These are phyloP conservation scores for Coprinellus micaceus DNA, from an alignment of 768 basidiomycete species.

Conservation along the genomic window DNA sequence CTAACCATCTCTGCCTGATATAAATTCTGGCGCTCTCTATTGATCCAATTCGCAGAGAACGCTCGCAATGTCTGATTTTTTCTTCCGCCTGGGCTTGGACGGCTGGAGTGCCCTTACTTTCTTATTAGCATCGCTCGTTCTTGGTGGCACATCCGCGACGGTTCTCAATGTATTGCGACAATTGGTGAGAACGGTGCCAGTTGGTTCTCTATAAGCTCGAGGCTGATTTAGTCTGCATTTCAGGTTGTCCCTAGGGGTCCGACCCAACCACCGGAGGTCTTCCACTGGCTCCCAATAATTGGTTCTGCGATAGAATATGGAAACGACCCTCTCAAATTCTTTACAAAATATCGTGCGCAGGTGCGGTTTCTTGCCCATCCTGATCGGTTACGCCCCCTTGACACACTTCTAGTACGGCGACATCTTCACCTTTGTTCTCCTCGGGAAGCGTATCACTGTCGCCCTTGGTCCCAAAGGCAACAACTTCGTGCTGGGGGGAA, in stretches of 20 bases:
- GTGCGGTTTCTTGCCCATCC: conserved; percentile 59
- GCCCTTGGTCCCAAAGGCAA: conserved; percentile 88
- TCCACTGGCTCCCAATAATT: conserved; percentile 86
- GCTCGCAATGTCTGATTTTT: too few species aligned
- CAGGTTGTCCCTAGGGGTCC: conserved; percentile 67
- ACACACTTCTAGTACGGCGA: conserved; percentile 99
- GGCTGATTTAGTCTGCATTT: neutral
- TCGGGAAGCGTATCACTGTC: conserved; percentile 89
- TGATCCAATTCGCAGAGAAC: too few species aligned
- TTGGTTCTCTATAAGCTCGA: neutral
- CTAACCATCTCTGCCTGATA: too few species aligned
- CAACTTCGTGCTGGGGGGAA: conserved; percentile 93
- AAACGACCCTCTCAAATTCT: conserved; percentile 87
- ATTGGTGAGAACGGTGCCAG: conserved; percentile 45
- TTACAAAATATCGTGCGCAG: conserved; percentile 73
- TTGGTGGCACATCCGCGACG: too few species aligned
- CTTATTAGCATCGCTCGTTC: too few species aligned
- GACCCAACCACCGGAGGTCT: conserved; percentile 83
- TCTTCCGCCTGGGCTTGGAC: too few species aligned
- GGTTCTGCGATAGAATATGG: conserved; percentile 90
- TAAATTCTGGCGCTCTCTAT: too few species aligned
- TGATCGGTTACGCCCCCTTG: too few species aligned
- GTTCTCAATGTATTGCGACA: conserved; percentile 80
- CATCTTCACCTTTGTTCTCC: conserved; percentile 89
- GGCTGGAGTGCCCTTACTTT: too few species aligned